These are phyloP conservation scores for Pleurotus citrinopileatus DNA, from an alignment of 768 basidiomycete species.

Conservation along the genomic window DNA sequence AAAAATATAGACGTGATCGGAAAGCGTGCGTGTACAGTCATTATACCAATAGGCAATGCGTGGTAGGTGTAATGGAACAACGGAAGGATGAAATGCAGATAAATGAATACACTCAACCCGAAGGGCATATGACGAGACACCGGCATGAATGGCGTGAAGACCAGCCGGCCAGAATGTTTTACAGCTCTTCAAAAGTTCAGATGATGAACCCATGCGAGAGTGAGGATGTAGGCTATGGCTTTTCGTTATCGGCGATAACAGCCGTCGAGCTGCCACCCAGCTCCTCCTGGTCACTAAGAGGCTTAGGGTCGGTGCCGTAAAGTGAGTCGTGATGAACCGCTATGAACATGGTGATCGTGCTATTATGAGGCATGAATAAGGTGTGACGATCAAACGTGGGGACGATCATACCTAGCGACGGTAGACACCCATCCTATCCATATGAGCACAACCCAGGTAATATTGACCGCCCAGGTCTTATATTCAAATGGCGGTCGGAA, in stretches of 20 bases:
- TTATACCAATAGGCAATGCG: no score
- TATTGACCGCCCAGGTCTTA: slow-evolving; percentile 24
- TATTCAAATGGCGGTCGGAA: slow-evolving; percentile 28
- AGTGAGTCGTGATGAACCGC: slow-evolving; percentile 12
- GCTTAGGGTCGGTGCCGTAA: slow-evolving; percentile 12
- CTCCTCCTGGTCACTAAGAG: no score
- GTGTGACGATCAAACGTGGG: neutral
- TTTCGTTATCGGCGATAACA: no score
- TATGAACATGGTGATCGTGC: slow-evolving; percentile 15
- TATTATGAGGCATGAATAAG: neutral
- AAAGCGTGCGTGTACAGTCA: no score
- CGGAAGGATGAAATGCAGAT: no score
- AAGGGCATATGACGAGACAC: no score
- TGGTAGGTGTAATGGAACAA: no score
- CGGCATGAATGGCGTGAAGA: neutral
- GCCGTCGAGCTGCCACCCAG: no score
- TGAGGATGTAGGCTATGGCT: neutral
- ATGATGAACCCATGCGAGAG: neutral
- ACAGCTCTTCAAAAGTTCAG: neutral
- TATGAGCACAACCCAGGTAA: slow-evolving; percentile 29
- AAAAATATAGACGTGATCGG: no score
- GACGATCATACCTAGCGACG: slow-evolving; percentile 21
- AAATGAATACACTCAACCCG: no score
- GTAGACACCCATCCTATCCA: slow-evolving; percentile 29
- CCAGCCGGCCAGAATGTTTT: no score